Percentiles rank a stretch among this genome's conserved stretches.
Conservation (phyloP, 169 alveolate species). For the Plasmodium gonderi region DNA sequence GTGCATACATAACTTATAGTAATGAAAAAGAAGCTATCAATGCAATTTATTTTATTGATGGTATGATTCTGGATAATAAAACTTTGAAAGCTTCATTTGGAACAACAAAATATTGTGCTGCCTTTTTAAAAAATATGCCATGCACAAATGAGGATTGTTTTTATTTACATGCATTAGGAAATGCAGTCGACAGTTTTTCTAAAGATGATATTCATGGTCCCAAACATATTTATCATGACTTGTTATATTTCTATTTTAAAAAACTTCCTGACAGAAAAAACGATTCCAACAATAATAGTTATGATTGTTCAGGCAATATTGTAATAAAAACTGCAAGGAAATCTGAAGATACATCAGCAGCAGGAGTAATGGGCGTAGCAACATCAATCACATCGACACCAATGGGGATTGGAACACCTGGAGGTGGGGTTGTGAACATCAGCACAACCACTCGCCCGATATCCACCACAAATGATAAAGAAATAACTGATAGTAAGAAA, state of each 20-base stretch:
- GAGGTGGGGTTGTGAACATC: background rate
- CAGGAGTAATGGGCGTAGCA: no score
- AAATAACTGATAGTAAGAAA: no score
- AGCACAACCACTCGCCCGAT: no score
- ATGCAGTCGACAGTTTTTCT: slow-evolving; percentile 84
- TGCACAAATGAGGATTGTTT: slow-evolving; percentile 93
- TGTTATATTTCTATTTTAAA: slow-evolving; percentile 68
- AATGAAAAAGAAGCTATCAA: slow-evolving; percentile 90
- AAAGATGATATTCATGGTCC: slow-evolving; percentile 79
- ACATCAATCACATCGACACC: no score
- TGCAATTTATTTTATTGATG: slow-evolving; percentile 93
- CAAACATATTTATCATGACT: slow-evolving; percentile 71
- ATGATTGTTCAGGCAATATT: background rate
- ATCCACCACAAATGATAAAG: no score
- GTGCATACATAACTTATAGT: slow-evolving; percentile 93
- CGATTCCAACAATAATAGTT: background rate
- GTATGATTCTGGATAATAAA: slow-evolving; percentile 89
- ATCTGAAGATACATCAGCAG: background rate
- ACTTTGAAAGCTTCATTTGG: slow-evolving; percentile 93
- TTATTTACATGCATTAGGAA: slow-evolving; percentile 92
- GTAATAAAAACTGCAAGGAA: background rate
- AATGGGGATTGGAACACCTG: background rate
- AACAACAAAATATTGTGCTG: slow-evolving; percentile 94
- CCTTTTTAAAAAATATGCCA: slow-evolving; percentile 88
- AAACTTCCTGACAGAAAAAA: slow-evolving; percentile 35